Conservation (phyloP, 495 filamentous ascomycete genomes). For the Aspergillus sclerotioniger region DNA sequence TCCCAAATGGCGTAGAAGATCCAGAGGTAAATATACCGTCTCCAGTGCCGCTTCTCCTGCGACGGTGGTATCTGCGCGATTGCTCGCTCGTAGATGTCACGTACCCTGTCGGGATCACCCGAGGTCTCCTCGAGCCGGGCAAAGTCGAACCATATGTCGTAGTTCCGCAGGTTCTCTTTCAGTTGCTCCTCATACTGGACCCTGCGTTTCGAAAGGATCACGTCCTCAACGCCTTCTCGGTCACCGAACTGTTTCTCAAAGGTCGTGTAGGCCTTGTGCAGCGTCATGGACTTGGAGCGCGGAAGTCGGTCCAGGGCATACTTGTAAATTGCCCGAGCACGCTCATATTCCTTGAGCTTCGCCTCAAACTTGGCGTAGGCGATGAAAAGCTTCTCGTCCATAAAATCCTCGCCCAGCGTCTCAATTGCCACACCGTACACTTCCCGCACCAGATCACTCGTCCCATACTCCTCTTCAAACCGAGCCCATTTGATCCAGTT, state of each 20-base stretch:
- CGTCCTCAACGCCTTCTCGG: constrained; percentile 89
- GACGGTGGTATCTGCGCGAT: constrained; percentile 95
- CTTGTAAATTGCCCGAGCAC: constrained; percentile 94
- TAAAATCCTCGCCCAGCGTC: constrained; percentile 89
- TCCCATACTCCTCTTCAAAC: constrained; percentile 94
- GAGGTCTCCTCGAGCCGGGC: constrained; percentile 83
- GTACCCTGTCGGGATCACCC: constrained; percentile 74
- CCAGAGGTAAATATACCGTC: constrained; percentile 96
- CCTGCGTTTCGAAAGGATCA: constrained; percentile 87
- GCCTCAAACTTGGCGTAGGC: constrained; percentile 91
- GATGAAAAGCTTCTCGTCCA: constrained; percentile 93
- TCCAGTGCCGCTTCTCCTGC: constrained; percentile 96
- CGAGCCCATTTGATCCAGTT: constrained; percentile 99
- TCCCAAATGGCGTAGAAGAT: constrained; percentile 96
- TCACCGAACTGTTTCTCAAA: constrained; percentile 99
- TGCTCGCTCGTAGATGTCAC: constrained; percentile 92
- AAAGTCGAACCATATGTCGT: constrained; percentile 96
- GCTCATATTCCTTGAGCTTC: constrained; percentile 91
- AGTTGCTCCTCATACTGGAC: constrained; percentile 94
- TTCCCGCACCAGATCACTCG: constrained; percentile 84
- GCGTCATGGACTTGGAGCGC: constrained; percentile 74
- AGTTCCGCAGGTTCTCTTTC: constrained; percentile 89
- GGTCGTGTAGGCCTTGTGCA: constrained; percentile 92
- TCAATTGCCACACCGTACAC: constrained; percentile 90
- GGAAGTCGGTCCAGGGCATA: constrained; percentile 91